Evolutionary conservation across 2,329 filamentous ascomycete genomes (phyloP), one percentile per base, ranked within the genome.

Genomic region (Xylariaceae sp.): DNA sequence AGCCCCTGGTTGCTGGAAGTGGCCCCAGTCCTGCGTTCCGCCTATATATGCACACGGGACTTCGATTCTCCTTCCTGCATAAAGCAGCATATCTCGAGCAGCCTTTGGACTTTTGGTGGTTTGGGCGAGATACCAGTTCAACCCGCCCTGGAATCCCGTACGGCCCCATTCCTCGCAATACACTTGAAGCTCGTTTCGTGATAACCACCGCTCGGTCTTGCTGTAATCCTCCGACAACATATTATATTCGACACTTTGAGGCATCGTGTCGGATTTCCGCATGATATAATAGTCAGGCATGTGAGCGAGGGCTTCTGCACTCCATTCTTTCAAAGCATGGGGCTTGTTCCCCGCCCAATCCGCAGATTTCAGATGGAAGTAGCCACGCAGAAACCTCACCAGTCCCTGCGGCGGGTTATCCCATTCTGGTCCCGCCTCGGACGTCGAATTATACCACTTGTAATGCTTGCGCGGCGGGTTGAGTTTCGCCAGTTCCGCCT

Each of bases 221-320:
- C 64, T 50, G 0, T 71, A 67, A 55, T 84, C 77, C 66, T 87
- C 81, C 15, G 68, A 69, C 1, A 68, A 63, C 84, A 88, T 87
- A 65, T 81, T 78, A 8, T 73, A 64, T 1, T 76, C 75, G 1
- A 90, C 79, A 0, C 78, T 77, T 51, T 82, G 75, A 0, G 84
- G 83, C 82, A 89, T 88, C 1, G 78, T 80, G 7, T 76, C 73
- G 51, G 80, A 67, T 2, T 79, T 70, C 1, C 78, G 81, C 85
- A 89, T 87, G 65, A 88, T 78, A 73, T 89, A 89, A 75, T 89
- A 89, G 55, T 82, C 76, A 0, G 87, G 87, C 77, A 89, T 79
- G 59, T 81, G 76, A 1, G 77, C 77, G 1, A 89, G 69, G 50
- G 85, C 80, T 10, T 74, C 69, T 0, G 85, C 85, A 1, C 73